Evolutionary conservation across 345 rosid species (phyloP).

Genomic region (Ceriops zippeliana): DNA sequence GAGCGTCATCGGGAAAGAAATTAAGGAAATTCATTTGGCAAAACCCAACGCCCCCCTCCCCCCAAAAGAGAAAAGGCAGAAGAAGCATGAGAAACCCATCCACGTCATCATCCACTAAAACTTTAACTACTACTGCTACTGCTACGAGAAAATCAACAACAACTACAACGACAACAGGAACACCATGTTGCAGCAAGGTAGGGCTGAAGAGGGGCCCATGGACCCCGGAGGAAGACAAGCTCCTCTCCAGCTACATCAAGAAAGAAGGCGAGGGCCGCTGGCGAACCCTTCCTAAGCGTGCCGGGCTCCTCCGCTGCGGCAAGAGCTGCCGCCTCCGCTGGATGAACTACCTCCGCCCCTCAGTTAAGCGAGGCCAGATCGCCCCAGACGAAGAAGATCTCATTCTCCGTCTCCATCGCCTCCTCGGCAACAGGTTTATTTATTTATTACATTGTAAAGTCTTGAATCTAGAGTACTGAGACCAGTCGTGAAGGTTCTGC

Average conservation of each 20-base stretch:
- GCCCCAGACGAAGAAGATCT: slow-evolving; percentile 89
- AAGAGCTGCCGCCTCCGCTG: slow-evolving; percentile 93
- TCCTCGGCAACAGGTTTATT: slow-evolving; percentile 24
- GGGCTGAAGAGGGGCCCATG: slow-evolving; percentile 89
- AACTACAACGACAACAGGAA: background rate
- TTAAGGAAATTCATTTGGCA: background rate
- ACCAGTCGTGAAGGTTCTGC: background rate
- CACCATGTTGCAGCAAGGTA: slow-evolving; percentile 62
- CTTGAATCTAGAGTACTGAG: too few species aligned
- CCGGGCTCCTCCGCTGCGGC: slow-evolving; percentile 82
- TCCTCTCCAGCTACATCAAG: slow-evolving; percentile 51
- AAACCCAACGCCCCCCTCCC: background rate
- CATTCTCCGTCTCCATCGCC: slow-evolving; percentile 87
- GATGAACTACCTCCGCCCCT: slow-evolving; percentile 91
- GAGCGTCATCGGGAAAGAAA: background rate
- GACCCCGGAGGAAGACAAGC: slow-evolving; percentile 79
- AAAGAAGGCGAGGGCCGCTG: slow-evolving; percentile 82
- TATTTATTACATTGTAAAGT: background rate
- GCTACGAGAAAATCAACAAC: background rate
- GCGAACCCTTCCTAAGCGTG: slow-evolving; percentile 75
- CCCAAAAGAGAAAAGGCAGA: background rate
- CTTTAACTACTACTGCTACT: too few species aligned
- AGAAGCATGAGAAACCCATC: slow-evolving; percentile 16
- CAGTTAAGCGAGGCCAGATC: slow-evolving; percentile 69
- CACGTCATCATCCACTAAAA: background rate